Evolutionary conservation across 345 rosid species (phyloP), one percentile per base, ranked within the genome.

Genomic region (Brassica incana): DNA sequence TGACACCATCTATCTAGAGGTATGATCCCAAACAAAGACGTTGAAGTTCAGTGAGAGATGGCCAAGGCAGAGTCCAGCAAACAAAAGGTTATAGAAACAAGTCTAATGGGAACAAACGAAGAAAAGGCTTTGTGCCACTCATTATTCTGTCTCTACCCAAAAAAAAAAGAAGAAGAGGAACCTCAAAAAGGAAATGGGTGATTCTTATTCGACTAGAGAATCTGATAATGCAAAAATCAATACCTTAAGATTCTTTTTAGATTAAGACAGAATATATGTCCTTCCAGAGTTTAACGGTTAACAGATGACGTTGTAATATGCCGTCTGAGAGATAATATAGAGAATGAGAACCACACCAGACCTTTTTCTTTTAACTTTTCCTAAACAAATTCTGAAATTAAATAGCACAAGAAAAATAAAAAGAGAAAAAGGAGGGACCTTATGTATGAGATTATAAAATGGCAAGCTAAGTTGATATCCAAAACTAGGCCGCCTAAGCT

Each of bases 281-380:
- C 61, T 80, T 64, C 61, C 67, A 74, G 83, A 80, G 76, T 80
- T 69, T 69, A 74, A 74, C 76, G 75, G 83, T 54, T 79, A 62
- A 40, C 58, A 62, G 25, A 74, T 80, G 79, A 74, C 71, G 52
- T 65, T 75, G 73, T 75, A 65, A 75, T 65, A 80, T 76, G 83
- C 76, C 60, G 15, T 75, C 30, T 40, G 43, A 65, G 80, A 80
- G 83, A 76, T 80, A 80, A 75, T 52, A 71, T 18, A 80, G 45
- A 65, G 77, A 76, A 75, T 33, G 69, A 71, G 80, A 75, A 65
- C 83, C 83, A 80, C 79, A 69, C 80, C 79, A 58, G 30, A 10
- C 12, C 71, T 40, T 76, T 76, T 76, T 20, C 29, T 38, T 52
- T 29, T 32, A 32, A 32, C 36, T 33, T 54, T 65, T 65, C 78